phyloP scores from a whole-genome alignment of 2,329 filamentous ascomycete genomes.

The Chaetomium sp. region DNA sequence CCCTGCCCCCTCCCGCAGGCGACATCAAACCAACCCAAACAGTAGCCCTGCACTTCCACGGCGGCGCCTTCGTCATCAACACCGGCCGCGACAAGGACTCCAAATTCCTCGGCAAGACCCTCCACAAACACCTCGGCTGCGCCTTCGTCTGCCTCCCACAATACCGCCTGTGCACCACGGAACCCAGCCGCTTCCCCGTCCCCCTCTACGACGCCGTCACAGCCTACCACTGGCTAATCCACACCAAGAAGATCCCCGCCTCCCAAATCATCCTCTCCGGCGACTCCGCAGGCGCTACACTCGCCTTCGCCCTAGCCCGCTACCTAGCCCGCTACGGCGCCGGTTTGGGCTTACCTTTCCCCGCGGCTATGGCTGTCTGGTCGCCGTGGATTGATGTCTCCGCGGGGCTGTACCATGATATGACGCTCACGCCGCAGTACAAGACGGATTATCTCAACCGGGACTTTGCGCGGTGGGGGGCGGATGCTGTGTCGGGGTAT shows the following conservation, averaged over 20 bases:
- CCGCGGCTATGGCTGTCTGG: conserved; percentile 25
- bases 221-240: conserved; percentile 26
- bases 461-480: conserved; percentile 20
- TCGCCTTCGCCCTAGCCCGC: conserved; percentile 28
- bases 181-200: conserved; percentile 25
- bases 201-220: conserved; percentile 29
- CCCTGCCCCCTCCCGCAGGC: conserved; percentile 10
- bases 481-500: conserved; percentile 9
- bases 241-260: conserved; percentile 22
- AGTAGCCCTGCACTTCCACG: conserved; percentile 29
- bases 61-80: conserved; percentile 29
- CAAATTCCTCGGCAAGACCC: conserved; percentile 23
- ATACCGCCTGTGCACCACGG: conserved; percentile 27
- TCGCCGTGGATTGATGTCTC: conserved; percentile 22
- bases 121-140: conserved; percentile 22
- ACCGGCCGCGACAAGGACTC: conserved; percentile 28
- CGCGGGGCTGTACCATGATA: conserved; percentile 16
- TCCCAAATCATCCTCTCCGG: conserved; percentile 29
- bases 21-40: conserved; percentile 12
- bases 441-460: conserved; percentile 19
- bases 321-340: conserved; percentile 26
- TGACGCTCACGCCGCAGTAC: conserved; percentile 19
- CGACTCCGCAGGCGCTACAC: conserved; percentile 30
- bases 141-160: conserved; percentile 27
- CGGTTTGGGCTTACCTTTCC: conserved; percentile 19